Evolutionary conservation across 2,329 filamentous ascomycete genomes (phyloP), one percentile per base, ranked within the genome.

Genomic region (Fusarium verticillioides): DNA sequence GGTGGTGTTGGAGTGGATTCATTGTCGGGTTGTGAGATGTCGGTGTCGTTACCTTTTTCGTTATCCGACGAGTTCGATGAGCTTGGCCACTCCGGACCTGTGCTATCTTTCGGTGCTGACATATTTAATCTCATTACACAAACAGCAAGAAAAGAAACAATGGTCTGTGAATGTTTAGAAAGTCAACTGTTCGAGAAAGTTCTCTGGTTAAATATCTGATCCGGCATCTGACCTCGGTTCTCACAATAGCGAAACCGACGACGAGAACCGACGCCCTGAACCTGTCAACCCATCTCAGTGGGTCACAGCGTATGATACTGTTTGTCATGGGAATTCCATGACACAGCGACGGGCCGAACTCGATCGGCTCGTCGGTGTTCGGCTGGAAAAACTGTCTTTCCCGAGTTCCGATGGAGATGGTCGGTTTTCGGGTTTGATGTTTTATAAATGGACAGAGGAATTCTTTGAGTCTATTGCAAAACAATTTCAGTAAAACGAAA

Each of bases 341-440:
- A 42, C 9, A 16, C 21, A 18, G 21, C 64, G 63, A 67, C 18
- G 44, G 18, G 8, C 64, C 63, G 63, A 63, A 60, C 46, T 34
- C n/a, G 18, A 11, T 67, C 64, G 64, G 64, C n/a, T 67, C 37
- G 64, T 67, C 63, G 63, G 64, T 19, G 28, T 34, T 60, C 39
- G 39, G 63, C 18, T 15, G 23, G 67, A 67, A 67, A 67, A 67
- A 21, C 10, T 19, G 40, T 6, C 28, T 32, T 67, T 67, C 53
- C 64, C 60, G 66, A 73, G 63, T 73, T 40, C 70, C 70, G 70
- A 28, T 5, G 6, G 8, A 4, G 10, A 18, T 7, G 12, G 9
- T 73, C 70, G 70, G 70, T 6, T 73, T 73, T 68, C 63, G 65
- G 65, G 9, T 68, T 49, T 68, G 42, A 28, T 0, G 9, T 49